phyloP scores from a whole-genome alignment of 139 green algal genomes.

The Micractinium conductrix region DNA sequence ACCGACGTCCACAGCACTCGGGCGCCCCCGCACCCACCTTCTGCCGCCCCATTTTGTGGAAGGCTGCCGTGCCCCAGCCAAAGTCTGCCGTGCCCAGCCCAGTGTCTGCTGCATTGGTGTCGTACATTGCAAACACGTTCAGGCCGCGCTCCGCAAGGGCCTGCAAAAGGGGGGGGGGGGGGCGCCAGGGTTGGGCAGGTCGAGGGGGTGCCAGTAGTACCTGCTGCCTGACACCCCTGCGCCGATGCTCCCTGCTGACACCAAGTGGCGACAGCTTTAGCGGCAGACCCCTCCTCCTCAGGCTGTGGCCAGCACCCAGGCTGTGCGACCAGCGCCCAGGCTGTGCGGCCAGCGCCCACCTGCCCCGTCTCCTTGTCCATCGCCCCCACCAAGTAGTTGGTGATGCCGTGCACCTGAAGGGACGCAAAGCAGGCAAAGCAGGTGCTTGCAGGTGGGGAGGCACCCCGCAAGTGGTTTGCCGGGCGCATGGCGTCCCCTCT shows the following conservation, averaged over 20 bases:
- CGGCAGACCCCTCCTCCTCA: no score
- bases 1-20: no score
- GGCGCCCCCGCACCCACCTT: conserved; percentile 70
- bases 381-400: conserved; percentile 56
- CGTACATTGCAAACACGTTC: conserved; percentile 83
- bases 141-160: conserved; percentile 65
- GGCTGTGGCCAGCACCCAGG: no score
- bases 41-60: conserved; percentile 94
- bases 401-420: conserved; percentile 47
- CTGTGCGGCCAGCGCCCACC: not conserved
- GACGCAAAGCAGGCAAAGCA: not conserved
- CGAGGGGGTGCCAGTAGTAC: not conserved
- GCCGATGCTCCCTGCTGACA: no score
- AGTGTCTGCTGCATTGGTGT: not conserved
- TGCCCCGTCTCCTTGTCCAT: conserved; percentile 31
- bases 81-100: conserved; percentile 71
- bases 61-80: conserved; percentile 89
- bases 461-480: not conserved
- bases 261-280: no score
- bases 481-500: no score
- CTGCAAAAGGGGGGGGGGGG: not conserved
- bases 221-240: no score
- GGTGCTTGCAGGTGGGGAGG: not conserved
- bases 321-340: no score
- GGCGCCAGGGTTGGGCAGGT: not conserved